These are phyloP conservation scores for Epichloe coenophiala DNA, from an alignment of 2,329 filamentous ascomycete genomes.

Conservation along the genomic window DNA sequence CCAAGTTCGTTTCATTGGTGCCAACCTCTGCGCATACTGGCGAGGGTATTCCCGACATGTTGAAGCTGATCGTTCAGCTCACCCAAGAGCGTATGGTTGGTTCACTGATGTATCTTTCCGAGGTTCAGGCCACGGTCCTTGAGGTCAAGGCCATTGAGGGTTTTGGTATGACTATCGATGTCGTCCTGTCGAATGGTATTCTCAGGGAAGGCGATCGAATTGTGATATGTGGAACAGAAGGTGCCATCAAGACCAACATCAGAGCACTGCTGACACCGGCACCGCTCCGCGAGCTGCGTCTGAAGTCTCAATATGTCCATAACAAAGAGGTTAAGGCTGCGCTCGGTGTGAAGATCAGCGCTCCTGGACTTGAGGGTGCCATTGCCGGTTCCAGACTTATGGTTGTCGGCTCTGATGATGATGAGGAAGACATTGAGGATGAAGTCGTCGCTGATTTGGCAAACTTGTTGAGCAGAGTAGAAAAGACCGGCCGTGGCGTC, in stretches of 20 bases:
- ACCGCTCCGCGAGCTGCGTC: conserved; percentile 80
- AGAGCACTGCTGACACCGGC: conserved; percentile 87
- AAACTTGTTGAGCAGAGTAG: conserved; percentile 79
- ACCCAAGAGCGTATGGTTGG: conserved; percentile 97
- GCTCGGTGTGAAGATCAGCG: conserved; percentile 96
- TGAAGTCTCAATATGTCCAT: conserved; percentile 94
- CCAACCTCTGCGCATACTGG: conserved; percentile 97
- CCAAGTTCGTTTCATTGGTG: conserved; percentile 85
- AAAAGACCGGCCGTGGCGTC: conserved; percentile 86
- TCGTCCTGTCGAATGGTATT: conserved; percentile 91
- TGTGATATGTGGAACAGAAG: conserved; percentile 91
- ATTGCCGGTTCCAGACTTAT: conserved; percentile 93
- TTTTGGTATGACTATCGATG: conserved; percentile 96
- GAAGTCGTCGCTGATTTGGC: conserved; percentile 94
- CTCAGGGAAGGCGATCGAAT: conserved; percentile 88
- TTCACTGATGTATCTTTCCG: conserved; percentile 94
- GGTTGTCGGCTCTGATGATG: conserved; percentile 87
- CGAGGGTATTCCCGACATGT: conserved; percentile 96
- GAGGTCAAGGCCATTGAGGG: conserved; percentile 99
- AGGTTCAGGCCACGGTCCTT: conserved; percentile 93
- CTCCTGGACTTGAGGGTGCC: conserved; percentile 86
- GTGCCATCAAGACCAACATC: conserved; percentile 88
- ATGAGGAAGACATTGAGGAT: conserved; percentile 91
- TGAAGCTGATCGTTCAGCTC: conserved; percentile 83
- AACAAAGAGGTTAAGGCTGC: conserved; percentile 99